Percentiles rank a stretch among this genome's conserved stretches.
Conservation (phyloP, 257 asterid species). For the Verbascum thapsus region DNA sequence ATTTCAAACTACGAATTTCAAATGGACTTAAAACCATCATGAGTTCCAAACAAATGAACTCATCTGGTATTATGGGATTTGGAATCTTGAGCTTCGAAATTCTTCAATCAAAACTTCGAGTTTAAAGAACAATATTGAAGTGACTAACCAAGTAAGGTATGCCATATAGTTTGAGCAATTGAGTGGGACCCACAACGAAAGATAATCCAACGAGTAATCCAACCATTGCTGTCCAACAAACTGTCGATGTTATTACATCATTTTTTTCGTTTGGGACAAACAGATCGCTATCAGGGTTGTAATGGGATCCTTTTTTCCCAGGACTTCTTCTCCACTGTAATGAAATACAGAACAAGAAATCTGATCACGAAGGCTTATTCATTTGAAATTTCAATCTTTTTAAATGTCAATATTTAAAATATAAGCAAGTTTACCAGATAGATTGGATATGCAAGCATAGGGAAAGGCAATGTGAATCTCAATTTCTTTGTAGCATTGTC, state of each 20-base stretch:
- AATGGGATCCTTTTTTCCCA: slow-evolving; percentile 94
- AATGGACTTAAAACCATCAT: no score
- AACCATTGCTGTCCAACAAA: slow-evolving; percentile 89
- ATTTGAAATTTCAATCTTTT: not conserved
- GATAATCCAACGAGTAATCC: slow-evolving; percentile 74
- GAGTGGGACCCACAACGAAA: slow-evolving; percentile 73
- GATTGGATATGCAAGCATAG: slow-evolving; percentile 86
- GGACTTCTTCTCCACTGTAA: slow-evolving; percentile 92
- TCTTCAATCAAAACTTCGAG: no score
- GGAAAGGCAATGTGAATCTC: slow-evolving; percentile 91
- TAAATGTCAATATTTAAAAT: not conserved
- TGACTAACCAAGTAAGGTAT: slow-evolving; percentile 78
- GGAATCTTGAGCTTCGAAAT: no score
- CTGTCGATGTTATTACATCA: slow-evolving; percentile 84
- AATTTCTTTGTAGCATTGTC: slow-evolving; percentile 57
- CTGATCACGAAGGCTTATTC: not conserved
- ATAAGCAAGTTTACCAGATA: slow-evolving; percentile 59
- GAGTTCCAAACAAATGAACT: no score
- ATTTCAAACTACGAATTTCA: no score
- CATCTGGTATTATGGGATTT: no score
- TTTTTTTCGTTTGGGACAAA: slow-evolving; percentile 75
- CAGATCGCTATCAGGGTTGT: slow-evolving; percentile 78
- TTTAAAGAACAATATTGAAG: no score
- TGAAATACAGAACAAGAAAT: slow-evolving; percentile 20
- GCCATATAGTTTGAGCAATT: slow-evolving; percentile 82